These are phyloP conservation scores for Lotmaria passim DNA, from an alignment of 208 protist genomes.

Conservation along the genomic window DNA sequence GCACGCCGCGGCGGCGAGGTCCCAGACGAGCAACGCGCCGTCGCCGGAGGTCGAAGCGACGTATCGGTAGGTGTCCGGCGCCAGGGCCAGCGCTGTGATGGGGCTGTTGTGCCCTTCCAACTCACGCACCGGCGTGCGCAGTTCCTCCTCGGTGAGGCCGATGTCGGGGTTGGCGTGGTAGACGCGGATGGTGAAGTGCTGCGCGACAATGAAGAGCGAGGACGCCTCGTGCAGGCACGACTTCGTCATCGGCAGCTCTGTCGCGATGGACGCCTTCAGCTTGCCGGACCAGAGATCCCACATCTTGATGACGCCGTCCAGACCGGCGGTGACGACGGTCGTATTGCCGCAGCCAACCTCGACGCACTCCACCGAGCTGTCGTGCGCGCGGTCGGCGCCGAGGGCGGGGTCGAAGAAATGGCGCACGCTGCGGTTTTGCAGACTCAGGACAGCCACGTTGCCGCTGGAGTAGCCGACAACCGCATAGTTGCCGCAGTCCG, in stretches of 20 bases:
- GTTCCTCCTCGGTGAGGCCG: constrained; percentile 37
- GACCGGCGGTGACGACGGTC: constrained; percentile 69
- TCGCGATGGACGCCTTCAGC: constrained; percentile 48
- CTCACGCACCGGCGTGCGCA: constrained; percentile 68
- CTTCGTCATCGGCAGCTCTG: constrained; percentile 59
- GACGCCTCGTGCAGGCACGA: constrained; percentile 78
- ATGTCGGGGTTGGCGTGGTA: constrained; percentile 83
- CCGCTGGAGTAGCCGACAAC: constrained; percentile 89
- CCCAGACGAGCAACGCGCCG: constrained; percentile 81
- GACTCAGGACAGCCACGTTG: constrained; percentile 66
- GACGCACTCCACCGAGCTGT: constrained; percentile 75
- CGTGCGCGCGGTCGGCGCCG: constrained; percentile 51
- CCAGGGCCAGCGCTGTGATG: constrained; percentile 81
- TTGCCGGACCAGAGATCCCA: constrained; percentile 64
- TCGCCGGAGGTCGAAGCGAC: constrained; percentile 77
- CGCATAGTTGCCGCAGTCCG: constrained; percentile 89
- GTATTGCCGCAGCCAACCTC: constrained; percentile 80
- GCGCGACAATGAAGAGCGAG: constrained; percentile 76
- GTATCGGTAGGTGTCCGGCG: constrained; percentile 78
- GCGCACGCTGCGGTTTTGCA: constrained; percentile 81
- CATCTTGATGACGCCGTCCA: constrained; percentile 81
- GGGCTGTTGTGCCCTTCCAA: constrained; percentile 81
- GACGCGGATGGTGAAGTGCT: constrained; percentile 73
- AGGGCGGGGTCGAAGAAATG: constrained; percentile 74
- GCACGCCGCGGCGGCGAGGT: constrained; percentile 81